These are phyloP conservation scores for Protomyces lactucae-debilis DNA, from an alignment of 1,139 yeast species.

Conservation along the genomic window DNA sequence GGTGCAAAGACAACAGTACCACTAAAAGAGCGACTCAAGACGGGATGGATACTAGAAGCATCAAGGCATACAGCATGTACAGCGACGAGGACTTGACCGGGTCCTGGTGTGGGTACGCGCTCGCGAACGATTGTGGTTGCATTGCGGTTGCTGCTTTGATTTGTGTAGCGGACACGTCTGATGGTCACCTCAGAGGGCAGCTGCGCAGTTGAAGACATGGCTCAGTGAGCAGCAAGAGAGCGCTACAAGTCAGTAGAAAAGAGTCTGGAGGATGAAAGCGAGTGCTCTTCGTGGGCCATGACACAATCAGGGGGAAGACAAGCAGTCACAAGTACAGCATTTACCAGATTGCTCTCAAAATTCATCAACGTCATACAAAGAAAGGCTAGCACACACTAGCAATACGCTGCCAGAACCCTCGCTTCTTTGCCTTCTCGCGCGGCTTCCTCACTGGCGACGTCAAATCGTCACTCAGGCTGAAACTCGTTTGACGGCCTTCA, in stretches of 20 bases:
- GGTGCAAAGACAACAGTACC: constrained; percentile 17
- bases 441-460: neutral
- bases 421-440: neutral
- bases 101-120: neutral
- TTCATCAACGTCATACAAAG: neutral
- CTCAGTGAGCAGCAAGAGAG: neutral
- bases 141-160: neutral
- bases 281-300: neutral
- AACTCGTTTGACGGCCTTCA: neutral
- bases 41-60: neutral
- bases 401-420: neutral
- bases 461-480: neutral
- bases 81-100: constrained; percentile 10
- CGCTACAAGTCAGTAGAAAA: neutral
- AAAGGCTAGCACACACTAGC: neutral
- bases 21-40: constrained; percentile 1
- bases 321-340: neutral
- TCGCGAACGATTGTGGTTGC: neutral
- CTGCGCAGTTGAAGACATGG: neutral
- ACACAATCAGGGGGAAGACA: neutral
- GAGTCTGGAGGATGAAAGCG: neutral
- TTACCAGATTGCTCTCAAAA: neutral
- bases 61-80: constrained; percentile 11
- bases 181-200: neutral
- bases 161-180: neutral